Base-by-base conservation (phyloP, 1,284 basidiomycete species). In the Irpex rosettiformis region DNA sequence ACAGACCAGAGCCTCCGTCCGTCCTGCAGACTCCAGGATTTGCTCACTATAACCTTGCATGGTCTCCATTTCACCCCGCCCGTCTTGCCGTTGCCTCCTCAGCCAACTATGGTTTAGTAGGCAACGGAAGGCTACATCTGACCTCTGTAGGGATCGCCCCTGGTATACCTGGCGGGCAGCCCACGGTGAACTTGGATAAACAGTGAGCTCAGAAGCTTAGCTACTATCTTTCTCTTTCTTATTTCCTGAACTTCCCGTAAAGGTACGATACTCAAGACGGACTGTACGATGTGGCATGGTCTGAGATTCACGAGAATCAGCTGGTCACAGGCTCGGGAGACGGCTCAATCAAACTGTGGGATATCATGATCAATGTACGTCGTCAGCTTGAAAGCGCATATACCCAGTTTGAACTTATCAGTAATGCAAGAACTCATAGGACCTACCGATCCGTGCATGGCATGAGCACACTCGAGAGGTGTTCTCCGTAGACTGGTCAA, bases 401-500 rank as follows among this genome's bases (percentile, higher is more conserved):
- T 33, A 54, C 58, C 18, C 57, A 51, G 57, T 61, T 47, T 48
- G 30, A 47, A 62, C 69, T 58, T 62, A 61, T 56, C 48, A 22
- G 30, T 51, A 53, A 55, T 58, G 65, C 69, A 72, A 75, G 70
- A 63, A 55, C 64, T 48, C 66, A 25, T 79, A 95, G 90, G 89
- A 94, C 67, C 83, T 89, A 61, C 96, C 96, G 0, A 90, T 98
- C 59, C 85, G 88, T 58, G 86, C 86, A 54, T 99, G 96, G 96
- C 88, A 93, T 64, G 96, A 98, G 73, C 96, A 99, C 71, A 83
- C 86, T 4, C 84, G 89, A 48, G 96, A 99, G 70, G 93, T 95
- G 4, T 96, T 94, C 75, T 91, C 90, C n/a, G 84, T 98, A 10
- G 94, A 99, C 72, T 99, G 96, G 96, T 96, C 91, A 63, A 98